These are phyloP conservation scores for Cryptococcus sp. DNA, from an alignment of 1,284 basidiomycete species.

Conservation along the genomic window DNA sequence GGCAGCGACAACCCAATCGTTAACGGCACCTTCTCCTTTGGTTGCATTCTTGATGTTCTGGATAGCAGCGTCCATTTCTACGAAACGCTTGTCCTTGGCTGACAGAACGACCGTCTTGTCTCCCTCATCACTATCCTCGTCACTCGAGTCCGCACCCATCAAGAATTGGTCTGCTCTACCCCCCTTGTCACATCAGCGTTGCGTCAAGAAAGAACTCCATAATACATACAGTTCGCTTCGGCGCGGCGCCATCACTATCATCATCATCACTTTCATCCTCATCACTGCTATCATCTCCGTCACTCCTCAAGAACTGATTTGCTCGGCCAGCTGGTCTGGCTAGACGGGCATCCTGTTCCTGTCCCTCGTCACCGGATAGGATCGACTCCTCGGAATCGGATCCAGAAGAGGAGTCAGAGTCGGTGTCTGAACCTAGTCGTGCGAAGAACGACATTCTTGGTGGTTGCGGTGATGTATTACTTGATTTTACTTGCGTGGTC, in stretches of 20 bases:
- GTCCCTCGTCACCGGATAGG: conserved; percentile 38
- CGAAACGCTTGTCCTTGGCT: conserved; percentile 51
- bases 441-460: conserved; percentile 45
- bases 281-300: conserved; percentile 33
- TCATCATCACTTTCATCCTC: conserved; percentile 35
- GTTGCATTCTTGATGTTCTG: conserved; percentile 90
- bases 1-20: conserved; percentile 92
- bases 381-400: conserved; percentile 46
- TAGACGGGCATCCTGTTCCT: conserved; percentile 19
- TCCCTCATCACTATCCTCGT: conserved; percentile 45
- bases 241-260: conserved; percentile 10
- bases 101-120: conserved; percentile 46
- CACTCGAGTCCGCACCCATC: conserved; percentile 38
- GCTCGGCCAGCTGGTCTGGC: conserved; percentile 16
- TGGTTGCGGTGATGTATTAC: neutral
- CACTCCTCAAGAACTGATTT: conserved; percentile 37
- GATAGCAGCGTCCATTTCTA: conserved; percentile 59
- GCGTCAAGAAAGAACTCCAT: neutral
- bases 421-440: conserved; percentile 36
- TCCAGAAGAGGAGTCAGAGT: conserved; percentile 36
- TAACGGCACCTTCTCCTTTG: conserved; percentile 62
- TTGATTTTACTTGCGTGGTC: too few relatives aligned
- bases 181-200: conserved; percentile 3
- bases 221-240: neutral
- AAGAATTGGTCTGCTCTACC: conserved; percentile 44